A percentile compares a stretch with the other conserved stretches of the same genome.
These are phyloP conservation scores for Escovopsis sp. DNA, from an alignment of 2,329 filamentous ascomycete genomes.

Conservation along the genomic window DNA sequence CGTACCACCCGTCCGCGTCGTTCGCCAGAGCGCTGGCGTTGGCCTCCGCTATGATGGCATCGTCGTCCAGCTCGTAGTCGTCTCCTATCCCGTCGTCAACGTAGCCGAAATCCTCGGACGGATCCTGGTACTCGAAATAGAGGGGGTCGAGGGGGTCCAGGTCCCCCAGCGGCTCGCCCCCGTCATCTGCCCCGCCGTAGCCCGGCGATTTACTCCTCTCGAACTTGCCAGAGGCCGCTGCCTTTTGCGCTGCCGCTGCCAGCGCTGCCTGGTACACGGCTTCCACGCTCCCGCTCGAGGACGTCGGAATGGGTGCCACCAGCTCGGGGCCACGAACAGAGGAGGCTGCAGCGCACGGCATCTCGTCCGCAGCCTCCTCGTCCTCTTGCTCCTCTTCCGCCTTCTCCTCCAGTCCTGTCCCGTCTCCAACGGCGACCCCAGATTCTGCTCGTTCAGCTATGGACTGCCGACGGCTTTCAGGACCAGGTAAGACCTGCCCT, in stretches of 20 bases:
- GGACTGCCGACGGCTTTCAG: constrained; percentile 9
- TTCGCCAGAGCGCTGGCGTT: constrained; percentile 88
- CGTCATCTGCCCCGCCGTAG: constrained; percentile 10
- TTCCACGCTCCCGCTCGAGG: constrained; percentile 14
- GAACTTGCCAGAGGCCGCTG: constrained; percentile 63
- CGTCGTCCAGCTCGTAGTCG: constrained; percentile 61
- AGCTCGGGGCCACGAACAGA: constrained; percentile 3
- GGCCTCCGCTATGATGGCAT: constrained; percentile 84
- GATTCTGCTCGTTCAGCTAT: too few relatives aligned
- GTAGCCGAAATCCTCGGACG: constrained; percentile 41
- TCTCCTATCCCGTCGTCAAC: constrained; percentile 46
- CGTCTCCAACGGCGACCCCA: too few relatives aligned
- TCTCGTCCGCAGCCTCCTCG: background rate
- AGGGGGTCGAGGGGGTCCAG: background rate
- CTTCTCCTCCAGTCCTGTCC: too few relatives aligned
- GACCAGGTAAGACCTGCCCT: constrained; percentile 36
- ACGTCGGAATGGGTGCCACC: constrained; percentile 4
- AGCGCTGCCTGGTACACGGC: constrained; percentile 73
- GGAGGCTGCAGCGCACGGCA: background rate
- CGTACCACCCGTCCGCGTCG: constrained; percentile 88
- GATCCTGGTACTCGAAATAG: constrained; percentile 8
- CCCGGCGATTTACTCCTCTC: constrained; percentile 39
- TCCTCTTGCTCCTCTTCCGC: background rate
- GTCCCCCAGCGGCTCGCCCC: background rate
- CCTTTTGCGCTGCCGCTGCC: constrained; percentile 64